Percentiles rank a stretch among this genome's conserved stretches.
phyloP scores from a whole-genome alignment of 1,139 yeast species.

The Waltiozyma sp. region DNA sequence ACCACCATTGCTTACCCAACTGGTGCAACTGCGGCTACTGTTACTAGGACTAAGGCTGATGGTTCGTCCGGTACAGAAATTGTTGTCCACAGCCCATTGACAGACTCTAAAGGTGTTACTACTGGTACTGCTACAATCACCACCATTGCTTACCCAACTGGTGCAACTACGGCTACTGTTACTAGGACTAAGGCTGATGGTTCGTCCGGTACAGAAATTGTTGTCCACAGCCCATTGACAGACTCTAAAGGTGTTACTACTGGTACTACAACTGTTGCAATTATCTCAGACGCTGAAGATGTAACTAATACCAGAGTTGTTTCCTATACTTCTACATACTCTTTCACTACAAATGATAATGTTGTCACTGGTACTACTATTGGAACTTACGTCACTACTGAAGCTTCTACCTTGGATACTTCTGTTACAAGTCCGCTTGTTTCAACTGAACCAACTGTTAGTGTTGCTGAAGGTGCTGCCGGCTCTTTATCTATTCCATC shows the following conservation, averaged over 20 bases:
- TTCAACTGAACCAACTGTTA: neutral
- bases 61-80: neutral
- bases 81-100: neutral
- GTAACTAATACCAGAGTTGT: neutral
- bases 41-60: conserved; percentile 1
- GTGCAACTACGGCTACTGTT: conserved; percentile 1
- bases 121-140: neutral
- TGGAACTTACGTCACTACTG: neutral
- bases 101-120: neutral
- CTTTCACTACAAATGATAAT: neutral
- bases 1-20: neutral
- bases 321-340: neutral
- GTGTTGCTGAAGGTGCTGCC: neutral
- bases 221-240: neutral
- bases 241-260: conserved; percentile 1
- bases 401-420: neutral
- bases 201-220: neutral
- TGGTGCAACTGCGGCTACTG: neutral
- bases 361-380: neutral
- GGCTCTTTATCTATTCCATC: neutral
- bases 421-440: neutral
- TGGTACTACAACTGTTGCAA: neutral
- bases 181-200: conserved; percentile 1
- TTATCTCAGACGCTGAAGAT: neutral
- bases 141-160: neutral